Evolutionary conservation across 805 yeast genomes (phyloP), one percentile per base, ranked within the genome.

Genomic region (Priceomyces haplophilus): DNA sequence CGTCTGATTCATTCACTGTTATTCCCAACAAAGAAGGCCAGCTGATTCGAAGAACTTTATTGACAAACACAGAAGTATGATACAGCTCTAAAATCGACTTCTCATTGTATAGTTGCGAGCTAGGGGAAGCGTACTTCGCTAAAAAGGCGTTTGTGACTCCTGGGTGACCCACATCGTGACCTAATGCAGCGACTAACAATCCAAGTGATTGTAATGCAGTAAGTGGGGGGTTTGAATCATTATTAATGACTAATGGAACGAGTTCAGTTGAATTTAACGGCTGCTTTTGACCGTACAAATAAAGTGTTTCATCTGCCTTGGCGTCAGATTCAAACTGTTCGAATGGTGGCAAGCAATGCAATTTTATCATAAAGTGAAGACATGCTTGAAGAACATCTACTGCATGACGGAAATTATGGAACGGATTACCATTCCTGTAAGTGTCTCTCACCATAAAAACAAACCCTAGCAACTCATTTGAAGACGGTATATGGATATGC

Each of bases 131-230:
- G 52, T 79, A 59, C 45, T 76, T 69, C 18, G 71, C 66, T 59
- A 91, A 66, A 50, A 88, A 80, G 29, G 79, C 78, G 61, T 88
- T 88, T 11, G 95, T 88, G n/a, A 89, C 80, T 1, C 98, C 99
- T 0, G 98, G 98, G 62, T 93, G 99, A 17, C 97, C 96, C 24
- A 87, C 80, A 62, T 93, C 99, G 65, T 93, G 99, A 40, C 98
- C 98, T 34, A 90, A 65, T 1, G 96, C 93, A 0, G 96, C 86
- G 10, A 90, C 68, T 25, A 87, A 73, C 20, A 88, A 64, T 1
- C 85, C 78, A 37, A 85, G 64, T 2, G 75, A 70, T 51, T 83
- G 83, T 23, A 63, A 41, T 3, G 64, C 56, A 44, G 58, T 65
- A 38, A 40, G 35, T 17, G 68, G 52, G 58, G 53, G 43, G 65